Conservation (phyloP, 2,329 filamentous ascomycete genomes). For the Nothophaeocryptopus gaeumannii region DNA sequence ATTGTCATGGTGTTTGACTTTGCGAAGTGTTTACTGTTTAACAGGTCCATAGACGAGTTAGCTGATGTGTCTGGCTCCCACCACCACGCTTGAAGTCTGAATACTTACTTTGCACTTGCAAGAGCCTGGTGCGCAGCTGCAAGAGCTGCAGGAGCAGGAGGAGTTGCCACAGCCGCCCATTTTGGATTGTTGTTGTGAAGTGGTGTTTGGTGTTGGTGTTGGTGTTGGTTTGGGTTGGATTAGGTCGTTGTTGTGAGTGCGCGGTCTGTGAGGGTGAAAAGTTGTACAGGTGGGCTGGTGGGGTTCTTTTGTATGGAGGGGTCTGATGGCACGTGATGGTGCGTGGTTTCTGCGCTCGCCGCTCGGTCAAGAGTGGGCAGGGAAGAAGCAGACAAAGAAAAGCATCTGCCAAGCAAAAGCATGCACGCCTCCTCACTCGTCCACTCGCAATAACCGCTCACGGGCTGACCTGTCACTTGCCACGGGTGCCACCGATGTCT, state of each 20-base stretch:
- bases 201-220: slow-evolving; percentile 4
- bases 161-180: slow-evolving; percentile 37
- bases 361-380: not conserved
- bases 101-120: slow-evolving; percentile 30
- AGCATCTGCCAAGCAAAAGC: not conserved
- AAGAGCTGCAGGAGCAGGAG: slow-evolving; percentile 32
- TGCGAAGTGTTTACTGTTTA: not conserved
- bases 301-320: slow-evolving; percentile 7
- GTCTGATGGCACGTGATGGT: not conserved
- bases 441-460: slow-evolving; percentile 12
- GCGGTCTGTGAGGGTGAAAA: not conserved
- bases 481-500: not conserved
- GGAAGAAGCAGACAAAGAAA: slow-evolving; percentile 1
- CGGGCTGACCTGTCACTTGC: slow-evolving; percentile 4
- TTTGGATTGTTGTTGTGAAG: slow-evolving; percentile 20
- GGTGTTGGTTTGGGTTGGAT: slow-evolving; percentile 2
- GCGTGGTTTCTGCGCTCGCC: slow-evolving; percentile 1
- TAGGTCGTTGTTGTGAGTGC: slow-evolving; percentile 6
- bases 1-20: not conserved
- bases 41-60: slow-evolving; percentile 5
- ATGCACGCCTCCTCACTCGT: not conserved
- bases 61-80: slow-evolving; percentile 5
- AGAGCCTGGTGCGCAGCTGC: slow-evolving; percentile 30
- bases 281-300: slow-evolving; percentile 2
- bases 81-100: not conserved